Evolutionary conservation across 2,329 filamentous ascomycete species (phyloP).

Genomic region (Fusarium setosum): DNA sequence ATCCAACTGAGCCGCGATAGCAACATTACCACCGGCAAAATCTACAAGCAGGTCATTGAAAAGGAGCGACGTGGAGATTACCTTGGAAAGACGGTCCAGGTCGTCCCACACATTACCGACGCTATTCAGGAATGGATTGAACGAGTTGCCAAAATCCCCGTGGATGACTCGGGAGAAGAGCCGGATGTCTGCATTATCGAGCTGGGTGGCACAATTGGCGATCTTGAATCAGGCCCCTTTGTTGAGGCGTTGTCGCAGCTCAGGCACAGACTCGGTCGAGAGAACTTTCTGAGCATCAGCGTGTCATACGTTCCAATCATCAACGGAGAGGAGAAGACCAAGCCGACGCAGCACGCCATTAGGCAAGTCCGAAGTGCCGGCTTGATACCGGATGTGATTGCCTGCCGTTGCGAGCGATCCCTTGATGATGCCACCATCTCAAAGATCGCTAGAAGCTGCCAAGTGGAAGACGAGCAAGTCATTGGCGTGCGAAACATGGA

Average conservation of each 20-base stretch:
- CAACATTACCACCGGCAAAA: constrained; percentile 98
- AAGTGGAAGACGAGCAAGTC: constrained; percentile 87
- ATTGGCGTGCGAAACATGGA: constrained; percentile 90
- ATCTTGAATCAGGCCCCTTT: constrained; percentile 90
- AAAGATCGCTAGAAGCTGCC: constrained; percentile 91
- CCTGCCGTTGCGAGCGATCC: constrained; percentile 86
- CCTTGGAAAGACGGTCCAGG: constrained; percentile 70
- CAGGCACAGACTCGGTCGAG: constrained; percentile 75
- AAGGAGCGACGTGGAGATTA: constrained; percentile 77
- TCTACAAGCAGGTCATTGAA: constrained; percentile 90
- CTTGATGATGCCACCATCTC: constrained; percentile 80
- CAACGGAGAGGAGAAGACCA: constrained; percentile 87
- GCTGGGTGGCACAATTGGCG: constrained; percentile 74
- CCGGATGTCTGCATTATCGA: constrained; percentile 86
- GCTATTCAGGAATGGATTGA: constrained; percentile 94
- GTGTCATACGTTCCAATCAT: constrained; percentile 86
- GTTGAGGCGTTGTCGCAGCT: constrained; percentile 82
- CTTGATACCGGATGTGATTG: constrained; percentile 82
- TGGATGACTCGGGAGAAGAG: constrained; percentile 83
- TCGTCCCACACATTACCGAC: constrained; percentile 89
- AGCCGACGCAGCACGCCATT: constrained; percentile 94
- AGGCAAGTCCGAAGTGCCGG: constrained; percentile 85
- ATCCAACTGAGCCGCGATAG: constrained; percentile 86
- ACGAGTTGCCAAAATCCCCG: constrained; percentile 84
- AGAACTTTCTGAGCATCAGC: constrained; percentile 89